phyloP scores from a whole-genome alignment of 768 basidiomycete genomes.

The Pulveroboletus sp. region DNA sequence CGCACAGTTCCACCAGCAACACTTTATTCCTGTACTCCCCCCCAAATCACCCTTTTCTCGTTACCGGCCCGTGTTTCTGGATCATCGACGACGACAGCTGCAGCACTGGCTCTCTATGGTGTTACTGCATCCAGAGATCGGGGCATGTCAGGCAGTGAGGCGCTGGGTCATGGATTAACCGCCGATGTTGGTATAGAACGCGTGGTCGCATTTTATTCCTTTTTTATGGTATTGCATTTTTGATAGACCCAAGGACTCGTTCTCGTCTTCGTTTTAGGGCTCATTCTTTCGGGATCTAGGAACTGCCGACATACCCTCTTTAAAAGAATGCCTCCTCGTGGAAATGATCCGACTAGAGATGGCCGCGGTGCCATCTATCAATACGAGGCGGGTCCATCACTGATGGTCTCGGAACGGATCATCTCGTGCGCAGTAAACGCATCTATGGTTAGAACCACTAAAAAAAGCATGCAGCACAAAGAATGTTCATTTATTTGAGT shows the following conservation, averaged over 20 bases:
- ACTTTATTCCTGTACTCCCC: constrained; percentile 54
- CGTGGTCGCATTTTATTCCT: constrained; percentile 3
- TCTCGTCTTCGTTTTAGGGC: background rate
- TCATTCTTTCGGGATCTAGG: background rate
- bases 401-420: background rate
- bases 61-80: constrained; percentile 64
- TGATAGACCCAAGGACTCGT: background rate
- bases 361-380: background rate
- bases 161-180: constrained; percentile 52
- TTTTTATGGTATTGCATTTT: constrained; percentile 3
- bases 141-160: constrained; percentile 54
- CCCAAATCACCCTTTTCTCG: constrained; percentile 66
- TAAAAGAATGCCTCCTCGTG: background rate
- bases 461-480: background rate
- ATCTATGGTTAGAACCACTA: no score
- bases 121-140: constrained; percentile 66
- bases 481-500: background rate
- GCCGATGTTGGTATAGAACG: no score
- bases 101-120: constrained; percentile 65
- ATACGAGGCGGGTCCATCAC: no score
- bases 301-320: no score
- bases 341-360: background rate
- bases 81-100: constrained; percentile 52
- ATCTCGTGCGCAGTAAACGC: background rate
- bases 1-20: constrained; percentile 39